A percentile compares a stretch with the other conserved stretches of the same genome.
Conservation (phyloP, 208 protist genomes). For the Trypanosoma cruzi region DNA sequence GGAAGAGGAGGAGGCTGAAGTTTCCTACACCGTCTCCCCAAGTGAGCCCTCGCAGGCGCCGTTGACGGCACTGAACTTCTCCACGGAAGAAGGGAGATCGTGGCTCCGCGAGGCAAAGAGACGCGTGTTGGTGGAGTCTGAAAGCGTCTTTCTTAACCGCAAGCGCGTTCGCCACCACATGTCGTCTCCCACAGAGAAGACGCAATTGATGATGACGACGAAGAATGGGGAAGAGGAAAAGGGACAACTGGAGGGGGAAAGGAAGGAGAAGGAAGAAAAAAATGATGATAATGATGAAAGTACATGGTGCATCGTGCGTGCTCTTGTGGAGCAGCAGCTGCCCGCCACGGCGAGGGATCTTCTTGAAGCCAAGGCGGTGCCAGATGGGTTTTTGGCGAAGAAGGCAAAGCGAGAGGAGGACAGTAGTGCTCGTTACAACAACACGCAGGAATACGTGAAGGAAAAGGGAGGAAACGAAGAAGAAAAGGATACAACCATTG, state of each 20-base stretch:
- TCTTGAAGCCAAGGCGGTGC: background rate
- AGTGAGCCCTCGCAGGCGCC: background rate
- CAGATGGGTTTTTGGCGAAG: background rate
- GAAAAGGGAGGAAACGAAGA: conserved; percentile 10
- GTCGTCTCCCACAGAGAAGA: background rate
- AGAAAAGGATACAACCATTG: conserved; percentile 1
- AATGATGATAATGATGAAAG: background rate
- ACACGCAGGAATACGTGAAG: background rate
- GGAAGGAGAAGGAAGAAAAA: background rate
- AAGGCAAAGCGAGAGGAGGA: background rate
- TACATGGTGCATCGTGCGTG: conserved; percentile 10
- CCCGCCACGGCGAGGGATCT: conserved; percentile 6
- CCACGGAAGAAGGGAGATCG: background rate
- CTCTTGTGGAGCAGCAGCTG: conserved; percentile 25
- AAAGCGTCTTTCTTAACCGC: conserved; percentile 9
- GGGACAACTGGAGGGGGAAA: background rate
- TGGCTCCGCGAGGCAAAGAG: conserved; percentile 17
- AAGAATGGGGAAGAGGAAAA: background rate
- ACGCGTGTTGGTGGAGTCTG: conserved; percentile 13
- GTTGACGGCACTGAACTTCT: conserved; percentile 7
- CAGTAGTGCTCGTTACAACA: background rate
- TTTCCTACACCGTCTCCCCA: background rate
- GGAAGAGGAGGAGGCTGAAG: conserved; percentile 4
- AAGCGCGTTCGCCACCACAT: background rate
- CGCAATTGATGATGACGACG: conserved; percentile 8